Evolutionary conservation across 495 filamentous ascomycete genomes (phyloP), one percentile per base, ranked within the genome.

Genomic region (Parachaetomium inaequale): DNA sequence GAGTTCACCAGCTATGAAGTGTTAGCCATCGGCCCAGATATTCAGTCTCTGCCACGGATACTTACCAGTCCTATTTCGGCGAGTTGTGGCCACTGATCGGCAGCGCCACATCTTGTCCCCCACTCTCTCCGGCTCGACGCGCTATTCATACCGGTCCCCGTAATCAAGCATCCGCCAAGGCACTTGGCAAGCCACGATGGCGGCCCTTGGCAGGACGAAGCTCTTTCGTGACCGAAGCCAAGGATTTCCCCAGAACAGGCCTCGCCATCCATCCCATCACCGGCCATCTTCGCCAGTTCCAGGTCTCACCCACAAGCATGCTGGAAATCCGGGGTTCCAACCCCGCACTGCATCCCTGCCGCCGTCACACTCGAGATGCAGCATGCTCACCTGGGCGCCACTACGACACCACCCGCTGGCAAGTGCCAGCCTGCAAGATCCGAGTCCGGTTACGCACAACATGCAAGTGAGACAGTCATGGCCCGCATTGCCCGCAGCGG

Each of bases 161-260:
- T n/a, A 36, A 26, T 58, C 47, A 65, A 63, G 59, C 63, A 61
- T 63, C 50, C 58, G 66, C 53, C 66, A 68, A 68, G 66, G 55
- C 60, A 63, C 61, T 53, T 51, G n/a, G 60, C 58, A 68, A 66
- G 66, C 66, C 63, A 63, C 66, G 36, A 47, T 53, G 46, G 58
- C 54, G 23, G 28, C 15, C 14, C 54, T 57, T 56, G 51, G 62
- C 56, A 64, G 40, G 51, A 15, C 31, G 21, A 34, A n/a, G 40
- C 40, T 34, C 49, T 50, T 55, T 52, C 23, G n/a, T 45, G 52
- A 55, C 19, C 54, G 42, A 59, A 54, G 61, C 60, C 60, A 63
- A 61, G 58, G 42, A 47, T 28, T 31, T 32, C 42, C 21, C 45
- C 58, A 55, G 45, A 31, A 42, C 42, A 15, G 26, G 19, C 15